Base-by-base conservation (phyloP, 202 grass and related monocot genomes). In the Zoysia matrella region DNA sequence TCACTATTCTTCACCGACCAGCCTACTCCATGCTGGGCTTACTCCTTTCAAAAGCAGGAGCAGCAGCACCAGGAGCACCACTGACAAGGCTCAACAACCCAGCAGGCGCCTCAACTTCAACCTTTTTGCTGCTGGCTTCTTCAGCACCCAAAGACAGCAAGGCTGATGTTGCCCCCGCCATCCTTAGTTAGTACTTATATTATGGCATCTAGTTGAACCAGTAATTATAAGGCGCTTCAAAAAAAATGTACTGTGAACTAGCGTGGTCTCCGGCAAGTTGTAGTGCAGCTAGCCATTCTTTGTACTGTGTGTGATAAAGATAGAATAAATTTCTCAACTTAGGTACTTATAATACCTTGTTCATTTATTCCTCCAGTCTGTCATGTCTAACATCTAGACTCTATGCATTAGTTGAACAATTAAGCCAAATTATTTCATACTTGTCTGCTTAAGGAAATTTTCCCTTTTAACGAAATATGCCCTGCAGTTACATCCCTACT, bases 21-120 rank as follows among this genome's bases (percentile, higher is more conserved):
- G 67, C 42, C 22, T 86, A 45, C 80, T 58, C 5, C 51, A 80
- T 65, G 49, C 78, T 87, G 55, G 85, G 51, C n/a, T 83, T n/a
- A 88, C 88, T 69, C 82, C 88, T 47, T 69, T 90, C 14, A 90
- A 77, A 65, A 92, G 79, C 58, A 86, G 72, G 47, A 84, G 81
- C 73, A 91, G 85, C 73, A 87, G 80, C 71, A 86, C 79, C 40
- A 82, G 78, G 52, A 77, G 65, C 58, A 60, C 41, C 7, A 1
- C 79, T 11, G 79, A 54, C 56, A 89, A 81, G 50, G 69, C 39
- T 61, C 87, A 76, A 0, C 72, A 15, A 85, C 75, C 39, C 62
- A 65, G 62, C 36, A 65, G 62, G 80, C 75, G 81, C 2, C 68
- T 87, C 60, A 56, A 41, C 69, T 68, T 69, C 36, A 41, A 45